Percentiles rank a stretch among this genome's conserved stretches.
These are phyloP conservation scores for Albatrellus sp. DNA, from an alignment of 1,284 basidiomycete species.

Conservation along the genomic window DNA sequence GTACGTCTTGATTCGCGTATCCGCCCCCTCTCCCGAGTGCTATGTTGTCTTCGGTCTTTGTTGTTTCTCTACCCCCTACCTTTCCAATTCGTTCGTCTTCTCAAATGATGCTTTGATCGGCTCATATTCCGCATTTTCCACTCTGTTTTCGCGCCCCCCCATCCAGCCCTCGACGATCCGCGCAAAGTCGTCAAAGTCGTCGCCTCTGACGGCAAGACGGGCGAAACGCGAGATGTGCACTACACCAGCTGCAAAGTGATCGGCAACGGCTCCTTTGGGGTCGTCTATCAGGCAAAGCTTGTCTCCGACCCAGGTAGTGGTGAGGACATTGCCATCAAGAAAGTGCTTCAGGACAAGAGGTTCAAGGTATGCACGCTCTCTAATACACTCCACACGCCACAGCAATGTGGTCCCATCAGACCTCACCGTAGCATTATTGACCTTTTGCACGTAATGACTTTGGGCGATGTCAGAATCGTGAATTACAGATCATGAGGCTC, in stretches of 20 bases:
- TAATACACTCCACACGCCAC: constrained; percentile 2
- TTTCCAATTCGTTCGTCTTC: constrained; percentile 16
- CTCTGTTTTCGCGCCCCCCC: constrained; percentile 8
- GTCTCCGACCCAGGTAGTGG: constrained; percentile 46
- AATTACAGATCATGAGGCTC: constrained; percentile 98
- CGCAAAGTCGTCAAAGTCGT: constrained; percentile 90
- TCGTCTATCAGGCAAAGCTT: constrained; percentile 87
- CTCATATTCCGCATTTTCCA: constrained; percentile 14
- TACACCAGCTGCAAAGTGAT: constrained; percentile 99
- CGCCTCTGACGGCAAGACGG: constrained; percentile 90
- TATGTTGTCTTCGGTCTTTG: neutral
- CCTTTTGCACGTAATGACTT: neutral
- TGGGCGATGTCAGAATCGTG: constrained; percentile 68
- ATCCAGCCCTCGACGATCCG: constrained; percentile 81
- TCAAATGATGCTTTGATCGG: constrained; percentile 11
- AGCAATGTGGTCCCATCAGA: neutral
- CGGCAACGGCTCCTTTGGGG: constrained; percentile 97
- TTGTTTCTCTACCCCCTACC: constrained; percentile 18
- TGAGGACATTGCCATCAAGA: constrained; percentile 98
- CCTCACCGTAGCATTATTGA: neutral
- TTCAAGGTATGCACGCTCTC: constrained; percentile 74
- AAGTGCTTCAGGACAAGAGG: constrained; percentile 98
- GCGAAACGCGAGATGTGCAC: constrained; percentile 77
- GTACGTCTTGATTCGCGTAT: constrained; percentile 37
- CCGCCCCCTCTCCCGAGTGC: neutral